Conservation (phyloP, 805 yeast species). For the Wickerhamiella lipophila region DNA sequence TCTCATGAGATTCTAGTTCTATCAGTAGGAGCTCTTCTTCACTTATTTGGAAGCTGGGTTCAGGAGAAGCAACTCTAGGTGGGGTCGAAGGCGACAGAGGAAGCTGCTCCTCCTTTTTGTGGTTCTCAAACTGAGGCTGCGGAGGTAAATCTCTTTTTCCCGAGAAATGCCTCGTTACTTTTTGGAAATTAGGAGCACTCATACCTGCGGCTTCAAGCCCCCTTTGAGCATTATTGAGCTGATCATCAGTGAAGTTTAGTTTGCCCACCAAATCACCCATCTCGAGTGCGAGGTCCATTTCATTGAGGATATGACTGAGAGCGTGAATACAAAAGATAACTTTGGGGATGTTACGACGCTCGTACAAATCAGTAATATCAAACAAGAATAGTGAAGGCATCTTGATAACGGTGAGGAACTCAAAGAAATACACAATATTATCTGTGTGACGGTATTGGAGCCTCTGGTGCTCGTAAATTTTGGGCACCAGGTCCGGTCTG, state of each 20-base stretch:
- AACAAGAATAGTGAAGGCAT: slow-evolving; percentile 83
- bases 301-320: slow-evolving; percentile 56
- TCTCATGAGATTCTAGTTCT: slow-evolving; percentile 25
- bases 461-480: slow-evolving; percentile 44
- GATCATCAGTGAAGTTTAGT: slow-evolving; percentile 52
- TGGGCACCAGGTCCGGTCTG: slow-evolving; percentile 48
- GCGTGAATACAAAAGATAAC: slow-evolving; percentile 92
- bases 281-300: slow-evolving; percentile 43
- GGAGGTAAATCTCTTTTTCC: slow-evolving; percentile 20
- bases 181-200: slow-evolving; percentile 64
- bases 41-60: slow-evolving; percentile 12
- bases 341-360: slow-evolving; percentile 81
- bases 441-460: slow-evolving; percentile 85
- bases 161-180: slow-evolving; percentile 34
- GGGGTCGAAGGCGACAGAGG: neutral
- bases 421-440: slow-evolving; percentile 73
- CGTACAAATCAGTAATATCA: slow-evolving; percentile 86
- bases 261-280: slow-evolving; percentile 52
- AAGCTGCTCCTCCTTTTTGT: neutral
- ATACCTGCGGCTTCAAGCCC: slow-evolving; percentile 50
- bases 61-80: neutral
- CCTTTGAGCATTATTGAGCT: slow-evolving; percentile 51
- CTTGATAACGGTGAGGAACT: slow-evolving; percentile 49
- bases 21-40: slow-evolving; percentile 26
- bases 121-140: slow-evolving; percentile 7